These are phyloP conservation scores for Diplodia scrobiculata DNA, from an alignment of 2,329 filamentous ascomycete genomes.

Conservation along the genomic window DNA sequence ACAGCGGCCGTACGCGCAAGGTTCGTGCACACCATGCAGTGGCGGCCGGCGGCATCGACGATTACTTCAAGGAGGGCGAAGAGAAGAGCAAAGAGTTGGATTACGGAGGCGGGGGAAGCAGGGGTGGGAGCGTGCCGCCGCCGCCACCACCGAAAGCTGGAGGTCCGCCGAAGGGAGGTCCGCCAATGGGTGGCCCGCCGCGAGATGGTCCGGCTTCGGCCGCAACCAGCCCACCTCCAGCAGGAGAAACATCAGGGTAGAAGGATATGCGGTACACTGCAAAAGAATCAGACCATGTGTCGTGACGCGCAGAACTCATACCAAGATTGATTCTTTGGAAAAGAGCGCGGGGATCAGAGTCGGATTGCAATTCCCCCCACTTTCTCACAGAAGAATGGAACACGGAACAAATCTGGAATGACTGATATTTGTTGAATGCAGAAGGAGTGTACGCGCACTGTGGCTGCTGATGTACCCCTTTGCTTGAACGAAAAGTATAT, in stretches of 20 bases:
- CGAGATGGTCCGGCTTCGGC: constrained; percentile 34
- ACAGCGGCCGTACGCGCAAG: constrained; percentile 27
- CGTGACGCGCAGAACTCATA: neutral
- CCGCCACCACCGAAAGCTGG: constrained; percentile 42
- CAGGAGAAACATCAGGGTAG: neutral
- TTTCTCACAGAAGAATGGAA: neutral
- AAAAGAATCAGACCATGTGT: neutral
- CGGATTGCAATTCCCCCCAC: constrained; percentile 10
- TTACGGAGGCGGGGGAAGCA: constrained; percentile 37
- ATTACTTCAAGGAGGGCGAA: constrained; percentile 52
- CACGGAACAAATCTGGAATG: neutral
- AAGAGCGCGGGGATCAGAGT: neutral
- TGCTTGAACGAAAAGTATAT: neutral
- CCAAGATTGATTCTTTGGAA: neutral
- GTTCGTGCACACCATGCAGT: constrained; percentile 36
- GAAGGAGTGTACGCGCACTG: neutral
- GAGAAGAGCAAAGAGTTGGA: constrained; percentile 50
- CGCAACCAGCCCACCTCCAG: neutral
- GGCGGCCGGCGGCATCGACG: constrained; percentile 44
- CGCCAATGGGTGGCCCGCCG: constrained; percentile 32
- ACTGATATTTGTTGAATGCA: constrained; percentile 5
- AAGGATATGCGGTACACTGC: neutral
- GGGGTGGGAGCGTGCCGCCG: constrained; percentile 39
- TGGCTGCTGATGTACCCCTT: neutral
- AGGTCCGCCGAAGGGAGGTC: constrained; percentile 43